Evolutionary conservation across 2,329 filamentous ascomycete species (phyloP).

Genomic region (Orbilia blumenaviensis): DNA sequence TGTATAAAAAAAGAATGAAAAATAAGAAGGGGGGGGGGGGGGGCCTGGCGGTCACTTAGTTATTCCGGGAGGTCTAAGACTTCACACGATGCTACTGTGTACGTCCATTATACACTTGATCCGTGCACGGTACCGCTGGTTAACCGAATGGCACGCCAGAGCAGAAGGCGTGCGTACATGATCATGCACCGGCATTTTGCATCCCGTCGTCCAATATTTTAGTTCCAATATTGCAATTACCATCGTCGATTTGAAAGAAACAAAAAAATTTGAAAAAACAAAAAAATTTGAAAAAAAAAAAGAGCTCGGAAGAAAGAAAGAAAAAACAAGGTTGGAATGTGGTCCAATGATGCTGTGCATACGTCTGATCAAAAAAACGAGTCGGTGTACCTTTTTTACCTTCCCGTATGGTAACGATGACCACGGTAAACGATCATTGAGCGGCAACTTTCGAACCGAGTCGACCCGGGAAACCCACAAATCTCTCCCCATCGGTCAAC

Average conservation of each 20-base stretch:
- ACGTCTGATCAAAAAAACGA: constrained; percentile 19
- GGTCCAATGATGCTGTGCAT: constrained; percentile 31
- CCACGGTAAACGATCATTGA: no score
- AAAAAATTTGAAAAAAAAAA: neutral
- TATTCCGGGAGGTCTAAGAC: neutral
- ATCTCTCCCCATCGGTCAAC: neutral
- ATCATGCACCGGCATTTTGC: no score
- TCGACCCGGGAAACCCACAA: no score
- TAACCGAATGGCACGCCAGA: neutral
- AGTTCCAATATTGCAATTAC: constrained; percentile 4
- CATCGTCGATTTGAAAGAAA: neutral
- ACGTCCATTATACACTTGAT: neutral
- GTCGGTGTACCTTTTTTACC: constrained; percentile 6
- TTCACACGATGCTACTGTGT: constrained; percentile 3
- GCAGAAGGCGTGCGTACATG: neutral
- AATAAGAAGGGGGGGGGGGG: no score
- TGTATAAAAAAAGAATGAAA: no score
- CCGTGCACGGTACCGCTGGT: constrained; percentile 18
- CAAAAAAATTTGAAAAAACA: neutral
- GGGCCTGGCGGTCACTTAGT: neutral
- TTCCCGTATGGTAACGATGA: neutral
- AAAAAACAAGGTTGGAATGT: constrained; percentile 16
- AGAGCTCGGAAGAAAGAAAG: neutral
- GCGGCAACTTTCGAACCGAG: constrained; percentile 12
- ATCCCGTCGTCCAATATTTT: constrained; percentile 25